A percentile compares a stretch with the other conserved stretches of the same genome.
phyloP scores from a whole-genome alignment of 1,284 basidiomycete species.

The Ganoderma meredithae region DNA sequence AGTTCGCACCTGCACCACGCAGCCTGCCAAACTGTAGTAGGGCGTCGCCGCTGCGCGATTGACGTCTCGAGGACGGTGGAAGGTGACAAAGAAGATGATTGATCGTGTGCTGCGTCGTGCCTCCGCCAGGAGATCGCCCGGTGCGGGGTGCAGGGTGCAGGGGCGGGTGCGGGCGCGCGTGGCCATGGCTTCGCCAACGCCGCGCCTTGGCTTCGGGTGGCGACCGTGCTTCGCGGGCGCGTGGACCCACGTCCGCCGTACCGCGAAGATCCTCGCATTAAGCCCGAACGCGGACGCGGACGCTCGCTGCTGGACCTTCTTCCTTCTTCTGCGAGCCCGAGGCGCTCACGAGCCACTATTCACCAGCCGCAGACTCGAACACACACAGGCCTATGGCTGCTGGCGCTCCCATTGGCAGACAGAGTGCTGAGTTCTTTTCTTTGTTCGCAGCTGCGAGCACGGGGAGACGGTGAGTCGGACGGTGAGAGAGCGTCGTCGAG shows the following conservation, averaged over 20 bases:
- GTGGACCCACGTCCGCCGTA: conserved; percentile 3
- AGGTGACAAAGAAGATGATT: not conserved
- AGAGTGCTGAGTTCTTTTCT: too few relatives aligned
- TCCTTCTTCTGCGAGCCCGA: not conserved
- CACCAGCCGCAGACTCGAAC: not conserved
- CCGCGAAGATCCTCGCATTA: conserved; percentile 10
- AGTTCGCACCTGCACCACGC: not conserved
- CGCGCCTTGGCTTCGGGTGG: conserved; percentile 1
- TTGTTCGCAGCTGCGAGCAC: not conserved
- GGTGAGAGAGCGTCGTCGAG: not conserved
- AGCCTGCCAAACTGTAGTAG: not conserved
- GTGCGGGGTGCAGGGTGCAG: not conserved
- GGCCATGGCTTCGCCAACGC: not conserved
- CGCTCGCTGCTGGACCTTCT: not conserved
- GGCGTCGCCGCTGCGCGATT: not conserved
- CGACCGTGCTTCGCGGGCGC: not conserved
- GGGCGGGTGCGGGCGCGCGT: not conserved
- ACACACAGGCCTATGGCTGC: not conserved
- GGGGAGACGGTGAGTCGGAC: not conserved
- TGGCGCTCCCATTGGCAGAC: not conserved
- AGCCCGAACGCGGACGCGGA: conserved; percentile 2
- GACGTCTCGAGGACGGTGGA: not conserved
- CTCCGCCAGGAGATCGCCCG: not conserved
- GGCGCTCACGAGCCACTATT: not conserved
- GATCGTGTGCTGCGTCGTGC: not conserved